Evolutionary conservation across 2,329 filamentous ascomycete species (phyloP).

Genomic region (Fusarium sp.): DNA sequence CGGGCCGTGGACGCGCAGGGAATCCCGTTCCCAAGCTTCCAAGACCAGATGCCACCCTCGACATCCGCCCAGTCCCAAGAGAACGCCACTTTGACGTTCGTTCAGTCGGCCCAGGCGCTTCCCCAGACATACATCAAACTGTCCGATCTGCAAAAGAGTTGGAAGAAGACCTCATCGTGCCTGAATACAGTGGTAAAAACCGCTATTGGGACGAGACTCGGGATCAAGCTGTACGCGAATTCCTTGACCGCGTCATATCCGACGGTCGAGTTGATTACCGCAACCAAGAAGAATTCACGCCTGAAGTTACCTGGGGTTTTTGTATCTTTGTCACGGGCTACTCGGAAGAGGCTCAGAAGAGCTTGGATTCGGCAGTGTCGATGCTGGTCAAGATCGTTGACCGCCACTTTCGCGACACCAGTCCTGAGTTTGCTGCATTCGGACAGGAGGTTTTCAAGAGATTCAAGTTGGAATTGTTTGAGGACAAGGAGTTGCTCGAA

Average conservation of each 20-base stretch:
- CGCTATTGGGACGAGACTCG: not conserved
- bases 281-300: not conserved
- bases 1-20: not conserved
- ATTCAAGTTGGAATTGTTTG: conserved; percentile 19
- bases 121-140: not conserved
- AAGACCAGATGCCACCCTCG: not conserved
- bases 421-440: not conserved
- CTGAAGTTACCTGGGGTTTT: not conserved
- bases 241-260: not conserved
- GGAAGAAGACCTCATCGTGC: not conserved
- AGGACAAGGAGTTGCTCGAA: conserved; percentile 11
- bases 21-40: not conserved
- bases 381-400: conserved; percentile 6
- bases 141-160: not conserved
- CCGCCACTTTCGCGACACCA: conserved; percentile 9
- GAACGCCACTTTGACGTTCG: not conserved
- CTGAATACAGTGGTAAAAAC: not conserved
- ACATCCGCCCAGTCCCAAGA: not conserved
- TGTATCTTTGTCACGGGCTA: not conserved
- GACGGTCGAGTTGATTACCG: not conserved
- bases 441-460: conserved; percentile 13
- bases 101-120: not conserved
- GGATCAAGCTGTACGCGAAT: not conserved
- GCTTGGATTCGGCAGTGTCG: not conserved
- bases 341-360: not conserved